phyloP scores from a whole-genome alignment of 106 monocot species.

The Chionographis japonica region DNA sequence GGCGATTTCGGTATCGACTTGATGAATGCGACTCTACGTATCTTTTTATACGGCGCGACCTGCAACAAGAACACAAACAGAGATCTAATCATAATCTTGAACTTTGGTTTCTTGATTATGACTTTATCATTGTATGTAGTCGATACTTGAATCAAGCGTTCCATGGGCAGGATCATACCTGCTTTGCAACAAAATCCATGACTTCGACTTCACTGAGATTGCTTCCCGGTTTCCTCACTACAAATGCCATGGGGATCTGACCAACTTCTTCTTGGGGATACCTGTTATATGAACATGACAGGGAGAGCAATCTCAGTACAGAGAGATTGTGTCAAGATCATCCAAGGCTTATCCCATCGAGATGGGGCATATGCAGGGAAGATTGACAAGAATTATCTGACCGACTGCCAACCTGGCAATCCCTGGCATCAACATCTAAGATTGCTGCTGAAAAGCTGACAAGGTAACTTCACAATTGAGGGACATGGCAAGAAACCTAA shows the following conservation, averaged over 20 bases:
- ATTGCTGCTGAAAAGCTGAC: too few relatives aligned
- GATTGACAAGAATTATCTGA: too few relatives aligned
- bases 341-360: too few relatives aligned
- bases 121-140: too few relatives aligned
- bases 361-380: too few relatives aligned
- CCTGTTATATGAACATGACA: constrained; percentile 9
- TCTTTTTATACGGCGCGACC: constrained; percentile 61
- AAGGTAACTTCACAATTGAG: too few relatives aligned
- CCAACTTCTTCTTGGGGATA: constrained; percentile 66
- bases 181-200: constrained; percentile 45
- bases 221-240: constrained; percentile 52
- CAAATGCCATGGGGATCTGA: constrained; percentile 51
- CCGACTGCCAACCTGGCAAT: too few relatives aligned
- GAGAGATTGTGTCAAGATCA: too few relatives aligned
- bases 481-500: too few relatives aligned
- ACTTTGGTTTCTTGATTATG: neutral
- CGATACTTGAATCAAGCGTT: too few relatives aligned
- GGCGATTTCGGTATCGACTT: constrained; percentile 40
- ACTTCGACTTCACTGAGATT: constrained; percentile 31
- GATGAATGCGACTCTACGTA: constrained; percentile 34
- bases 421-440: too few relatives aligned
- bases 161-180: constrained; percentile 11
- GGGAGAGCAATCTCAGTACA: too few relatives aligned
- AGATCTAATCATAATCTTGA: neutral
- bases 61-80: constrained; percentile 3